Evolutionary conservation across 768 basidiomycete species (phyloP).

Genomic region (Tricholoma saponaceum): DNA sequence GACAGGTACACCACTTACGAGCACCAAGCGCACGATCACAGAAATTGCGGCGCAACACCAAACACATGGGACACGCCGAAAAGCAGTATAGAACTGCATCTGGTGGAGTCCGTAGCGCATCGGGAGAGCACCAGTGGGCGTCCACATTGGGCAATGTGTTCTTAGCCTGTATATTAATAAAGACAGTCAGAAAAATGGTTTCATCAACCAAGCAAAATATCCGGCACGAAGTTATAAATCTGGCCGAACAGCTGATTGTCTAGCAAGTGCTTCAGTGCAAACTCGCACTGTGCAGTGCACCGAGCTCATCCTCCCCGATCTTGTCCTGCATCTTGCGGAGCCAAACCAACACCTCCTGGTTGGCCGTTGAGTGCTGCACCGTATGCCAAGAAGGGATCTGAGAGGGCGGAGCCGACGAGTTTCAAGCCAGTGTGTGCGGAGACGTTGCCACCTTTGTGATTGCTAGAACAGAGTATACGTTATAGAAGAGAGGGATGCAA

Average conservation of each 20-base stretch:
- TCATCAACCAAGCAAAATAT: slow-evolving; percentile 62
- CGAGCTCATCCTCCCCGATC: slow-evolving; percentile 85
- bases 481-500: slow-evolving; percentile 55
- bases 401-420: slow-evolving; percentile 91
- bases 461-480: slow-evolving; percentile 36
- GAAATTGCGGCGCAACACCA: slow-evolving; percentile 84
- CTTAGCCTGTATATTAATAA: slow-evolving; percentile 56
- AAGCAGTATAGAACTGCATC: slow-evolving; percentile 96
- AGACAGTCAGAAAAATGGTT: slow-evolving; percentile 1
- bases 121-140: slow-evolving; percentile 84
- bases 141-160: slow-evolving; percentile 98
- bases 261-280: slow-evolving; percentile 81
- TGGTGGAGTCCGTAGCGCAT: slow-evolving; percentile 83
- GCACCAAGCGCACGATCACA: slow-evolving; percentile 94
- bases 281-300: slow-evolving; percentile 87
- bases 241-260: slow-evolving; percentile 88
- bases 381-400: slow-evolving; percentile 96
- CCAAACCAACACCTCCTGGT: slow-evolving; percentile 97
- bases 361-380: slow-evolving; percentile 92
- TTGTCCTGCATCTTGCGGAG: slow-evolving; percentile 88
- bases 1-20: slow-evolving; percentile 46
- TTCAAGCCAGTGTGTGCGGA: slow-evolving; percentile 95
- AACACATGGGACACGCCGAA: slow-evolving; percentile 97
- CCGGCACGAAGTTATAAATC: slow-evolving; percentile 83
- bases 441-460: slow-evolving; percentile 98